Percentiles rank a stretch among this genome's conserved stretches.
Evolutionary conservation across 2,329 filamentous ascomycete genomes (phyloP).

Genomic region (Sarocladium kiliense): DNA sequence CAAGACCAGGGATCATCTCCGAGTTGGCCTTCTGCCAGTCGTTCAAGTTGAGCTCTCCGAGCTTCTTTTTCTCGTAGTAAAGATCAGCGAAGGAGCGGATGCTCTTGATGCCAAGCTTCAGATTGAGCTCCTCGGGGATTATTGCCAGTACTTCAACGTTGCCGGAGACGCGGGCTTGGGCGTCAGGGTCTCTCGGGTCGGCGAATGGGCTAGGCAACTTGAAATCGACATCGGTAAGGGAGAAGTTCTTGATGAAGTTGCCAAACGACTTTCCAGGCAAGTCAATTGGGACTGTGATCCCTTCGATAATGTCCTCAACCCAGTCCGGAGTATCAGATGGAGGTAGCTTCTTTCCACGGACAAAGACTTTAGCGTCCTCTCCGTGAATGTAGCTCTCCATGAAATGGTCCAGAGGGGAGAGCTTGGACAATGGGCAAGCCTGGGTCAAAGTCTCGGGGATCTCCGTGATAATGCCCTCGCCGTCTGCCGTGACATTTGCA

Average conservation of each 20-base stretch:
- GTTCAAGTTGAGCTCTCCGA: conserved; percentile 73
- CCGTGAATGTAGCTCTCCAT: conserved; percentile 79
- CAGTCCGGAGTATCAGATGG: conserved; percentile 69
- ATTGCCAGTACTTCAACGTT: conserved; percentile 73
- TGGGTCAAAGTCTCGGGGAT: conserved; percentile 69
- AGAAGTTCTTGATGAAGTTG: conserved; percentile 81
- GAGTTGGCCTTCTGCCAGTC: conserved; percentile 86
- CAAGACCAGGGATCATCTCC: conserved; percentile 53
- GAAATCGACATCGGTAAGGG: conserved; percentile 80
- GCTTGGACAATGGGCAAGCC: conserved; percentile 68
- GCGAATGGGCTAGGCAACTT: conserved; percentile 75
- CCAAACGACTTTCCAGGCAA: conserved; percentile 80
- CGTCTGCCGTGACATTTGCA: conserved; percentile 61
- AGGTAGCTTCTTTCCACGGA: conserved; percentile 69
- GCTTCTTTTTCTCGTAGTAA: conserved; percentile 69
- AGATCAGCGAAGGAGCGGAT: conserved; percentile 77
- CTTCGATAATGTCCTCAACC: conserved; percentile 75
- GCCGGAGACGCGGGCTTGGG: conserved; percentile 76
- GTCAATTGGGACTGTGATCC: conserved; percentile 76
- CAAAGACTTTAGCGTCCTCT: conserved; percentile 70
- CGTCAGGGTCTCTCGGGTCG: conserved; percentile 65
- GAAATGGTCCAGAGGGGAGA: conserved; percentile 80
- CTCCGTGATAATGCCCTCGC: conserved; percentile 65
- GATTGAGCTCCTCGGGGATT: conserved; percentile 81
- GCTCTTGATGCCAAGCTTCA: conserved; percentile 71